These are phyloP conservation scores for Epichloe coenophiala DNA, from an alignment of 2,329 filamentous ascomycete species.

Conservation along the genomic window DNA sequence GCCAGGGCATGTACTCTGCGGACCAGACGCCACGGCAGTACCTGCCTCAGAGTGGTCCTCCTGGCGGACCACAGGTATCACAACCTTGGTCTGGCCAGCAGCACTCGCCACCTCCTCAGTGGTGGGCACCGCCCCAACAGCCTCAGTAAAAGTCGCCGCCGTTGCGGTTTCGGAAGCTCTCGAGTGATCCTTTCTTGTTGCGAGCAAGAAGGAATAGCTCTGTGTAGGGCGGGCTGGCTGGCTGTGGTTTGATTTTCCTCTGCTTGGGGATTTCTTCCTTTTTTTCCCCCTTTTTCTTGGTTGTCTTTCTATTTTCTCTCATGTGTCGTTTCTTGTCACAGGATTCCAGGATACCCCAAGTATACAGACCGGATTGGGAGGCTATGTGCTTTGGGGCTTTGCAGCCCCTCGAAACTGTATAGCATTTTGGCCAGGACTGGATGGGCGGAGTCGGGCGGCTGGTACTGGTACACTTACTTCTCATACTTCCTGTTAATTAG, in stretches of 20 bases:
- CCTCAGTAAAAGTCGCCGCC: slow-evolving; percentile 15
- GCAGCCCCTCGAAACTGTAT: slow-evolving; percentile 15
- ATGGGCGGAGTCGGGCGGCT: slow-evolving; percentile 25
- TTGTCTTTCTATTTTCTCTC: slow-evolving; percentile 10
- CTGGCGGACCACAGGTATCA: slow-evolving; percentile 34
- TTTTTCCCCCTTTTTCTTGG: neutral
- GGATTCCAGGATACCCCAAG: slow-evolving; percentile 23
- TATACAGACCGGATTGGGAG: slow-evolving; percentile 21
- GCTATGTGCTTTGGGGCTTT: slow-evolving; percentile 21
- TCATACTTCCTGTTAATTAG: slow-evolving; percentile 2
- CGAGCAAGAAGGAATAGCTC: neutral
- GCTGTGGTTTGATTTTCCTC: neutral
- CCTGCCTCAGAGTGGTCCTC: slow-evolving; percentile 45
- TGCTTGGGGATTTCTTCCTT: neutral
- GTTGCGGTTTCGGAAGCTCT: neutral
- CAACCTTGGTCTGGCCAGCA: slow-evolving; percentile 47
- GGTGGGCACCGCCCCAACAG: slow-evolving; percentile 41
- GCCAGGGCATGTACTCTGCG: slow-evolving; percentile 44
- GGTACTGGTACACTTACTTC: slow-evolving; percentile 8
- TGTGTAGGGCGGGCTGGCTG: neutral
- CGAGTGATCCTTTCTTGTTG: neutral
- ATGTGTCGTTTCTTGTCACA: slow-evolving; percentile 14
- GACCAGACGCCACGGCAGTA: slow-evolving; percentile 54
- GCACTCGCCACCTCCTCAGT: slow-evolving; percentile 47
- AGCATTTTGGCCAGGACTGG: slow-evolving; percentile 21